Percentiles rank a stretch among this genome's conserved stretches.
Evolutionary conservation across 352 stramenopile species (phyloP).

Genomic region (Phytophthora capsici): DNA sequence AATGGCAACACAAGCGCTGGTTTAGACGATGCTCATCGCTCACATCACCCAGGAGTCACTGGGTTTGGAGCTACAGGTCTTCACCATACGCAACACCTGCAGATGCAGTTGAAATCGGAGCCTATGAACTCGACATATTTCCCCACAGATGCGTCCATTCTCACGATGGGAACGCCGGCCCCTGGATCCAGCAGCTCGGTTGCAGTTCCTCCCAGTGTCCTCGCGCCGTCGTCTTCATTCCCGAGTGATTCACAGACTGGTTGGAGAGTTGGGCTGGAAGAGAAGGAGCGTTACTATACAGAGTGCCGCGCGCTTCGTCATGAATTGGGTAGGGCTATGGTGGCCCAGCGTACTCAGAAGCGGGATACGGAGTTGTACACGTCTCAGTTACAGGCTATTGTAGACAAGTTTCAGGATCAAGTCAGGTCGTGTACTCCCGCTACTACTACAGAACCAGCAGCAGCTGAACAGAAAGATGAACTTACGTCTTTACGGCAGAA

Average conservation of each 20-base stretch:
- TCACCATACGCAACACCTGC: slow-evolving; percentile 33
- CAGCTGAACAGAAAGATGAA: slow-evolving; percentile 44
- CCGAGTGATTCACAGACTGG: slow-evolving; percentile 30
- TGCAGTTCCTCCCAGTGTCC: slow-evolving; percentile 29
- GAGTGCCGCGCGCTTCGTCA: slow-evolving; percentile 71
- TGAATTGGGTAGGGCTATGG: slow-evolving; percentile 59
- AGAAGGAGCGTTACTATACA: slow-evolving; percentile 76
- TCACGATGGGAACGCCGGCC: slow-evolving; percentile 56
- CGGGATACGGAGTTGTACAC: slow-evolving; percentile 44
- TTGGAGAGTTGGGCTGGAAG: slow-evolving; percentile 58
- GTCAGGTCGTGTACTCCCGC: slow-evolving; percentile 38
- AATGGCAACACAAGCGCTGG: slow-evolving; percentile 23
- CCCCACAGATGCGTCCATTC: slow-evolving; percentile 61
- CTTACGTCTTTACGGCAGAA: slow-evolving; percentile 66
- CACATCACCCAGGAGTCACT: slow-evolving; percentile 26
- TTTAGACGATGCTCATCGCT: slow-evolving; percentile 40
- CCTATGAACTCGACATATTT: slow-evolving; percentile 76
- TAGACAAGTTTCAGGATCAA: slow-evolving; percentile 66
- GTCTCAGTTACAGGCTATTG: slow-evolving; percentile 57
- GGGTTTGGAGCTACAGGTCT: slow-evolving; percentile 24
- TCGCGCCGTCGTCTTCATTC: slow-evolving; percentile 38
- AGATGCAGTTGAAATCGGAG: slow-evolving; percentile 65
- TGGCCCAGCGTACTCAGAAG: slow-evolving; percentile 55
- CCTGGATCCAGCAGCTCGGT: slow-evolving; percentile 17
- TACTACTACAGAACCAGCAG: slow-evolving; percentile 8